Evolutionary conservation across 2,329 filamentous ascomycete genomes (phyloP), one percentile per base, ranked within the genome.

Genomic region (Neospermospora avenae): DNA sequence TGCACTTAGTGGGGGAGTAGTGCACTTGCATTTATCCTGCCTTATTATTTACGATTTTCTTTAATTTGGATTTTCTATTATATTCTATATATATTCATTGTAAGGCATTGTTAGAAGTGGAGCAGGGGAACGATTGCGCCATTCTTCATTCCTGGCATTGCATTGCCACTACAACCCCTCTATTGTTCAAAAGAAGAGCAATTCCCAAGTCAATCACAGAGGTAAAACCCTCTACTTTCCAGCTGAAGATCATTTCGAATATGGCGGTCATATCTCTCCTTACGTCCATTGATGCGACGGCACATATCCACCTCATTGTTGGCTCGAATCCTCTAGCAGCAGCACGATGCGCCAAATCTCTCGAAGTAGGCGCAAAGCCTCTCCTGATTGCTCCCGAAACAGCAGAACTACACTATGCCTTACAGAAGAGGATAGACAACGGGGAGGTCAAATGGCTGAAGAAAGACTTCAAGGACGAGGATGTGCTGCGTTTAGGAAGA

Each of bases 241-340:
- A 3, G 8, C 3, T 13, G 18, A 24, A n/a, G 28, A 22, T 18
- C 48, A 51, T 35, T 45, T 35, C 41, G 7, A 45, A 4, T 8
- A 71, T 70, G 68, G 61, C 57, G 18, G 53, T 53, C 3, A 54
- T 65, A 52, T 79, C 87, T 3, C 80, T 96, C 55, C 84, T 96
- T 51, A 88, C 89, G 48, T 86, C 89, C 52, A 81, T 88, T 66
- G 86, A 92, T 72, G 87, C 85, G 70, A 80, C 80, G 54, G 81
- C 78, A 51, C 88, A 91, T 71, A 75, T 93, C 42, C 95, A 99
- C 74, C 81, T 99, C 60, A 84, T 99, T 69, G 76, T 98, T 64
- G 95, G 95, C 61, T 87, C 88, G 35, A 95, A 93, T 70, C 86
- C 93, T 14, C 82, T 99, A 42, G 93, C 95, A n/a, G 88, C 89